These are phyloP conservation scores for Glycine tomentella DNA, from an alignment of 306 rosid species.

Conservation along the genomic window DNA sequence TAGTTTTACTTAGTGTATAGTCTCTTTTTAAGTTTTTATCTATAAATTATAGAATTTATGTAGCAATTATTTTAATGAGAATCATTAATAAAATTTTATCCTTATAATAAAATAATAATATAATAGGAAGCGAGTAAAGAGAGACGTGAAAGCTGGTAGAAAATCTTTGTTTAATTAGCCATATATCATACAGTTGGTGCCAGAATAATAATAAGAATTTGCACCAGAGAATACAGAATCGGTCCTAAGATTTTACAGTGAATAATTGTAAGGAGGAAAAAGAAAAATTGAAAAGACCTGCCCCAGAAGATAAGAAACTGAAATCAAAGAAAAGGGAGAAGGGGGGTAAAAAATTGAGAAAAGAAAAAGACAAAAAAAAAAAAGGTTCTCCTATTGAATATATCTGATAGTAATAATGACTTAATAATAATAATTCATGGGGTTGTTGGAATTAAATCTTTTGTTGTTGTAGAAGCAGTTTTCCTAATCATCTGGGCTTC, in stretches of 20 bases:
- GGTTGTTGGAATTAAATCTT: conserved; percentile 59
- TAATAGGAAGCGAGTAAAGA: conserved; percentile 5
- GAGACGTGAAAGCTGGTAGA: conserved; percentile 47
- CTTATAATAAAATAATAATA: background rate
- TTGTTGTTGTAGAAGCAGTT: conserved; percentile 64
- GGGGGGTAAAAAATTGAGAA: conserved; percentile 27
- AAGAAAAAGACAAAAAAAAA: conserved; percentile 38
- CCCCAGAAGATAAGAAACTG: conserved; percentile 59
- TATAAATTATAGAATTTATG: background rate
- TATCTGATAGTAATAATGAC: conserved; percentile 56
- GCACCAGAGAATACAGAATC: conserved; percentile 70
- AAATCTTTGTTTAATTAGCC: conserved; percentile 62
- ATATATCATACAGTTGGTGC: conserved; percentile 79
- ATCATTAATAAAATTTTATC: background rate
- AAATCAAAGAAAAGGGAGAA: conserved; percentile 45
- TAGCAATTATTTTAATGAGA: background rate
- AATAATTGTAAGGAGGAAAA: conserved; percentile 52
- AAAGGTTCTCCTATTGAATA: conserved; percentile 54
- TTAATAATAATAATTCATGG: conserved; percentile 52
- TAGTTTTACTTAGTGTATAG: too few relatives aligned
- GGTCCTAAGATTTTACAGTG: conserved; percentile 74
- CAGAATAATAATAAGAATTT: conserved; percentile 47
- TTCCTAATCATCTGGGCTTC: conserved; percentile 54
- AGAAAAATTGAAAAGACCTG: conserved; percentile 26
- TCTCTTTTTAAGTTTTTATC: too few relatives aligned